Percentiles rank a stretch among this genome's conserved stretches.
Conservation (phyloP, 1,284 basidiomycete species). For the Singerocomus inundabilis region DNA sequence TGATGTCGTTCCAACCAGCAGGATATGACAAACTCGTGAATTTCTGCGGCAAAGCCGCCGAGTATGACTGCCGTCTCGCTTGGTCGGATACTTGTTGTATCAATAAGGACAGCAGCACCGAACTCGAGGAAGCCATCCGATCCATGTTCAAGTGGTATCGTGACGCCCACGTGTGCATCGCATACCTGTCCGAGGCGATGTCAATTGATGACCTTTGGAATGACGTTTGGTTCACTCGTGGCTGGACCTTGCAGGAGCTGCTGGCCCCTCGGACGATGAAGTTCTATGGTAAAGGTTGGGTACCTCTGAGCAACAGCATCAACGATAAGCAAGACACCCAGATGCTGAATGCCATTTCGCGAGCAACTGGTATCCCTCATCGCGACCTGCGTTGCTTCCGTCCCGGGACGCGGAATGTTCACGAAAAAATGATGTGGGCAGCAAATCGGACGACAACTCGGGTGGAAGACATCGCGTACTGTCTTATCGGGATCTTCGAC, state of each 20-base stretch:
- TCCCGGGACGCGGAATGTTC: slow-evolving; percentile 28
- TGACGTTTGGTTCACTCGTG: slow-evolving; percentile 36
- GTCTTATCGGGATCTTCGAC: slow-evolving; percentile 33
- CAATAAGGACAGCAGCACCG: slow-evolving; percentile 30
- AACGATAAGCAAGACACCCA: slow-evolving; percentile 25
- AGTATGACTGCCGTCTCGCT: slow-evolving; percentile 29
- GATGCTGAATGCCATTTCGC: slow-evolving; percentile 29
- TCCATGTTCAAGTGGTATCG: slow-evolving; percentile 36
- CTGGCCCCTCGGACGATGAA: slow-evolving; percentile 30
- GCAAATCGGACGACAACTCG: slow-evolving; percentile 33
- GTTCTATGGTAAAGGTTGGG: slow-evolving; percentile 30
- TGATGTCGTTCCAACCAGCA: slow-evolving; percentile 30
- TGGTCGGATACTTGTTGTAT: slow-evolving; percentile 35
- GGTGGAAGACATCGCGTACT: slow-evolving; percentile 32
- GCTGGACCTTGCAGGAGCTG: slow-evolving; percentile 32
- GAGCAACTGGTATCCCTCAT: slow-evolving; percentile 28
- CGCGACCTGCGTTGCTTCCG: slow-evolving; percentile 26
- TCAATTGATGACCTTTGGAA: slow-evolving; percentile 26
- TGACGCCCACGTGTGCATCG: slow-evolving; percentile 31
- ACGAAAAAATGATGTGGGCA: slow-evolving; percentile 36
- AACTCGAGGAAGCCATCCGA: slow-evolving; percentile 34
- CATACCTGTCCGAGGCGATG: slow-evolving; percentile 32
- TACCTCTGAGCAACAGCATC: slow-evolving; percentile 20
- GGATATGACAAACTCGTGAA: slow-evolving; percentile 29
- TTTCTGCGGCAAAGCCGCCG: slow-evolving; percentile 28